Evolutionary conservation across 441 rosid species (phyloP).

Genomic region (Adansonia rubrostipa): DNA sequence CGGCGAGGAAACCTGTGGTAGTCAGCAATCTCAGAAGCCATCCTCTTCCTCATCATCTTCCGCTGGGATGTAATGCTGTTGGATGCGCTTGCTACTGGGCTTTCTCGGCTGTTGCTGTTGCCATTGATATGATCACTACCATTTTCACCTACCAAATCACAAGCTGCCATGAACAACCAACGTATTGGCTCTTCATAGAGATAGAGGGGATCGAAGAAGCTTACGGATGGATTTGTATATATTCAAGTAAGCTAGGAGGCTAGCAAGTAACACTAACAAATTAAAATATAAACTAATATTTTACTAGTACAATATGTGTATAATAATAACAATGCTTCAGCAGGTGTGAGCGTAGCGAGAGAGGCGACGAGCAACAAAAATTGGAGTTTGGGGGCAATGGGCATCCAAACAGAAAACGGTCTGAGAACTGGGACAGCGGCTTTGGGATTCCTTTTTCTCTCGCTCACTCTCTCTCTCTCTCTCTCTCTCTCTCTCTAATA

Average conservation of each 20-base stretch:
- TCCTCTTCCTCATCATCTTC: constrained; percentile 73
- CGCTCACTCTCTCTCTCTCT: no score
- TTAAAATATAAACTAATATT: not conserved
- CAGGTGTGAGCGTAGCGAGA: not conserved
- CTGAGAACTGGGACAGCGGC: constrained; percentile 42
- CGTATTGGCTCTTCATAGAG: not conserved
- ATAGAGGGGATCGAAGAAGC: no score
- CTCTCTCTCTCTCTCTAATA: no score
- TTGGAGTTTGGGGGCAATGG: not conserved
- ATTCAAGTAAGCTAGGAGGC: not conserved
- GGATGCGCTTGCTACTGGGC: constrained; percentile 37
- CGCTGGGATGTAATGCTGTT: constrained; percentile 31
- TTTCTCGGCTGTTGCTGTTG: constrained; percentile 24
- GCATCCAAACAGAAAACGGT: constrained; percentile 51
- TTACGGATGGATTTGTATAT: no score
- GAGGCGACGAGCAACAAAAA: not conserved
- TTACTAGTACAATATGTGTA: not conserved
- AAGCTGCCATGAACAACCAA: constrained; percentile 46
- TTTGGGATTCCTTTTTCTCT: constrained; percentile 43
- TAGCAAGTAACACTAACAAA: not conserved
- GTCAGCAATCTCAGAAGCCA: constrained; percentile 79
- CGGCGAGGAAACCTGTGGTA: constrained; percentile 56
- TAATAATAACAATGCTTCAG: not conserved
- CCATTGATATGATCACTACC: constrained; percentile 19
- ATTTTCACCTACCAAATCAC: constrained; percentile 40